These are phyloP conservation scores for Filosporella fistucella DNA, from an alignment of 495 filamentous ascomycete genomes.

Conservation along the genomic window DNA sequence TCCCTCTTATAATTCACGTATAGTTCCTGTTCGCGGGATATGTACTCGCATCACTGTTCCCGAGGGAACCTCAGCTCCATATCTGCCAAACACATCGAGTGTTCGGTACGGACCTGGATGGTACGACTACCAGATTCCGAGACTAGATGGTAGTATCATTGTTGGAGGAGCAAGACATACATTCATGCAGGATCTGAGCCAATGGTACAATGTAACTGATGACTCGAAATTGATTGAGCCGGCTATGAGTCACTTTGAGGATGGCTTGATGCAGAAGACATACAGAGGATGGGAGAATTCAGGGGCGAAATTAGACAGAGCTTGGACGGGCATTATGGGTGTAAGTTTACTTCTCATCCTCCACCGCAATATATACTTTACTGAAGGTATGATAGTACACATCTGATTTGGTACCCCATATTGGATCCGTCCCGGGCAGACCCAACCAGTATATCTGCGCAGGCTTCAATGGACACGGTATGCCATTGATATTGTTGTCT, in stretches of 20 bases:
- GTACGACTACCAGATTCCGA: slow-evolving; percentile 45
- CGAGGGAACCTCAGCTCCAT: background rate
- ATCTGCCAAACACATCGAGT: slow-evolving; percentile 5
- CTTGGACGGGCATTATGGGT: slow-evolving; percentile 62
- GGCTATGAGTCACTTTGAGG: slow-evolving; percentile 46
- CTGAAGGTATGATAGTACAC: slow-evolving; percentile 25
- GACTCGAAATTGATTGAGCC: slow-evolving; percentile 53
- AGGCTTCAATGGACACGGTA: slow-evolving; percentile 51
- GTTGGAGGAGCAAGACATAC: slow-evolving; percentile 43
- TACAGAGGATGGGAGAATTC: slow-evolving; percentile 50
- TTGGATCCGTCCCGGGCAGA: slow-evolving; percentile 33
- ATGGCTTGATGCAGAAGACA: slow-evolving; percentile 38
- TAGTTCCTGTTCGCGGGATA: slow-evolving; percentile 12
- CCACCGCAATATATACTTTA: background rate
- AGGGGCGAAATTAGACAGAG: slow-evolving; percentile 47
- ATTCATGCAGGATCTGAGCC: slow-evolving; percentile 27
- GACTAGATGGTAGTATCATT: slow-evolving; percentile 46
- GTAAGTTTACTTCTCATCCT: background rate
- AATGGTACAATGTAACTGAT: slow-evolving; percentile 47
- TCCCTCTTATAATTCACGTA: slow-evolving; percentile 26
- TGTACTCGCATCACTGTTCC: slow-evolving; percentile 10
- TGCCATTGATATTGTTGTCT: slow-evolving; percentile 40
- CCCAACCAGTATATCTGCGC: slow-evolving; percentile 40
- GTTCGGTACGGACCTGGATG: background rate
- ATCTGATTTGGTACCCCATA: slow-evolving; percentile 5